Evolutionary conservation across 192 early-diverging fungal genomes (phyloP), one percentile per base, ranked within the genome.

Genomic region (Umbelopsis isabellina): DNA sequence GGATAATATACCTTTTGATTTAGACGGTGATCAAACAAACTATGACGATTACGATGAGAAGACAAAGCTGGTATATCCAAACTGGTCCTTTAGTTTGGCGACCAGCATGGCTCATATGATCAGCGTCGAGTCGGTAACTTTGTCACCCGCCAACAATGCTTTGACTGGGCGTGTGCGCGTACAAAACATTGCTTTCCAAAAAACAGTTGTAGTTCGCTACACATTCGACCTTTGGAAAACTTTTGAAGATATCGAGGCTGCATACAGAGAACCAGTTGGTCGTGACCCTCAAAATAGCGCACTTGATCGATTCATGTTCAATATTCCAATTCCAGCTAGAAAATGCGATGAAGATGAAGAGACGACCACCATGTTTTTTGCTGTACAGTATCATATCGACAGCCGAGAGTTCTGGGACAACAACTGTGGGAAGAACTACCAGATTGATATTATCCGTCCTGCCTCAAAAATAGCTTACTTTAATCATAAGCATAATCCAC

Each of bases 361-460:
- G 33, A 68, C 72, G 1, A 74, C 72, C 51, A 86, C 85, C 0
- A 78, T 90, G 61, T 86, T 84, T 48, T 76, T 92, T 70, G 89
- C 88, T 44, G 84, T 87, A 44, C 80, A 85, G n/a, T 94, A 92
- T 77, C 75, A 79, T 30, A 93, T 94, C 21, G 82, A 76, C 4
- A 89, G 86, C 2, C 67, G 66, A 21, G 90, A 91, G 75, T 85
- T 88, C 80, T 97, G 95, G 95, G 95, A 97, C 84, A 97, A 94
- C 81, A 95, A 97, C 86, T 69, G 72, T 69, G 91, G 90, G 49
- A 73, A 80, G 65, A 95, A 97, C 84, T 94, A 94, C 81, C 81
- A 86, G 67, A 80, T 92, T 69, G 78, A 79, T 71, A 48, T 66
- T 22, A 46, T 46, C 13, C 65, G 46, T 25, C 46, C 41, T 18